Conservation (phyloP, 2,329 filamentous ascomycete genomes). For the Sporothrix brunneoviolacea region DNA sequence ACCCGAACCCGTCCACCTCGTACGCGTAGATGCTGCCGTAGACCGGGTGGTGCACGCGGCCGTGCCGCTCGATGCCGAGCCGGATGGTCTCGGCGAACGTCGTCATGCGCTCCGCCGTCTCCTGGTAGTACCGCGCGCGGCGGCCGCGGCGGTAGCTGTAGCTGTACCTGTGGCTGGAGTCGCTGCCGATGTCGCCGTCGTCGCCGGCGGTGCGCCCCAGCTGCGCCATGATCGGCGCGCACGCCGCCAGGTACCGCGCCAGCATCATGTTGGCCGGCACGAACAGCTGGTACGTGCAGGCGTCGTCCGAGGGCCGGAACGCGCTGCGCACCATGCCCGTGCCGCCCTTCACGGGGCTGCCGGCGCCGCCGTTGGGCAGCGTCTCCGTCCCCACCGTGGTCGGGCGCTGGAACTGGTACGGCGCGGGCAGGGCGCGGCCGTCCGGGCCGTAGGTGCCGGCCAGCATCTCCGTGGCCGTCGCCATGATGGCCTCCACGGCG, state of each 20-base stretch:
- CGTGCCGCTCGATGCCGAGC: constrained; percentile 17
- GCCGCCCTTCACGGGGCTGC: constrained; percentile 65
- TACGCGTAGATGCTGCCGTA: constrained; percentile 47
- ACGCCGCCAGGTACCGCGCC: constrained; percentile 43
- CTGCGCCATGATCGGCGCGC: constrained; percentile 30
- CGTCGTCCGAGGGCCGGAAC: constrained; percentile 74
- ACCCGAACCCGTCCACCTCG: constrained; percentile 67
- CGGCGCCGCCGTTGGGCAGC: constrained; percentile 57
- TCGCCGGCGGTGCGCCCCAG: constrained; percentile 22
- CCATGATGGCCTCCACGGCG: constrained; percentile 58
- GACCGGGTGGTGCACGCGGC: constrained; percentile 11
- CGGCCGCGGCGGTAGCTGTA: constrained; percentile 5
- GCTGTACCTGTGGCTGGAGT: too few relatives aligned
- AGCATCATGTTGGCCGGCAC: constrained; percentile 74
- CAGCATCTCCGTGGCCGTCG: constrained; percentile 57
- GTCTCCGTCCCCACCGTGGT: constrained; percentile 68
- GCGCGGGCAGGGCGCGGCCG: constrained; percentile 45
- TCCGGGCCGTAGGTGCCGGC: constrained; percentile 55
- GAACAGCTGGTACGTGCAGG: constrained; percentile 69
- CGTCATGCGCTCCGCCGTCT: constrained; percentile 10
- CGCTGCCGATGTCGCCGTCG: too few relatives aligned
- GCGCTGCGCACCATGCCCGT: constrained; percentile 66
- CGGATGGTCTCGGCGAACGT: constrained; percentile 13
- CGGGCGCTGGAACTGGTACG: constrained; percentile 63
- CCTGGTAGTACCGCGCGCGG: constrained; percentile 6